Percentiles rank a stretch among this genome's conserved stretches.
These are phyloP conservation scores for Fusarium sp. DNA, from an alignment of 2,329 filamentous ascomycete genomes.

Conservation along the genomic window DNA sequence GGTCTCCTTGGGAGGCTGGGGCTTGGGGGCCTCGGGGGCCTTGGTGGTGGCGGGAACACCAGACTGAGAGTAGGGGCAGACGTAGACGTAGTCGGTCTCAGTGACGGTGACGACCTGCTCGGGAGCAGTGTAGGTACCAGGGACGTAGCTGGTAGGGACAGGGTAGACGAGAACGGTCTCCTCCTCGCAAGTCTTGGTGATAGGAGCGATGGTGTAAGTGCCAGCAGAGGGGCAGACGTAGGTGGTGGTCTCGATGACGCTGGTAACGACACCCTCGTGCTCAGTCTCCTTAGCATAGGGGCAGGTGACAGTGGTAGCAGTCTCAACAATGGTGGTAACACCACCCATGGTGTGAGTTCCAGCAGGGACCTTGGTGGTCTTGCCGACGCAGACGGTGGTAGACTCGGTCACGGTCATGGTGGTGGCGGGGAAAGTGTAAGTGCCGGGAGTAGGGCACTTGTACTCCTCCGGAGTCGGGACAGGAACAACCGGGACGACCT, in stretches of 20 bases:
- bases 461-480: conserved; percentile 67
- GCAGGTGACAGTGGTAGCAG: conserved; percentile 76
- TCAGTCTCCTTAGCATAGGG: conserved; percentile 76
- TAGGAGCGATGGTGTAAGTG: conserved; percentile 80
- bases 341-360: conserved; percentile 79
- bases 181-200: conserved; percentile 70
- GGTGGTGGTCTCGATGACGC: conserved; percentile 76
- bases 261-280: conserved; percentile 70
- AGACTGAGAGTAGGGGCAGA: conserved; percentile 75
- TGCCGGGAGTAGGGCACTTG: conserved; percentile 74
- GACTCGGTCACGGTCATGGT: conserved; percentile 76
- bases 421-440: conserved; percentile 81
- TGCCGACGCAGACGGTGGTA: conserved; percentile 75
- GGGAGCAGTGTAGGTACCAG: conserved; percentile 80
- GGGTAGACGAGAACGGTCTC: conserved; percentile 73
- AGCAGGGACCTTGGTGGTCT: conserved; percentile 70
- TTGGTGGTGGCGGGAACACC: conserved; percentile 50
- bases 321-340: conserved; percentile 77
- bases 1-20: conserved; percentile 42
- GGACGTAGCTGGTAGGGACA: conserved; percentile 71
- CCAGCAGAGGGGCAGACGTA: conserved; percentile 80
- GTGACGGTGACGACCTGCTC: conserved; percentile 76
- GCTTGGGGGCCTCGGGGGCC: conserved; percentile 36
- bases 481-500: conserved; percentile 60
- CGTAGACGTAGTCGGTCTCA: conserved; percentile 75